phyloP scores from a whole-genome alignment of 768 basidiomycete species.

The Lactarius sp. region DNA sequence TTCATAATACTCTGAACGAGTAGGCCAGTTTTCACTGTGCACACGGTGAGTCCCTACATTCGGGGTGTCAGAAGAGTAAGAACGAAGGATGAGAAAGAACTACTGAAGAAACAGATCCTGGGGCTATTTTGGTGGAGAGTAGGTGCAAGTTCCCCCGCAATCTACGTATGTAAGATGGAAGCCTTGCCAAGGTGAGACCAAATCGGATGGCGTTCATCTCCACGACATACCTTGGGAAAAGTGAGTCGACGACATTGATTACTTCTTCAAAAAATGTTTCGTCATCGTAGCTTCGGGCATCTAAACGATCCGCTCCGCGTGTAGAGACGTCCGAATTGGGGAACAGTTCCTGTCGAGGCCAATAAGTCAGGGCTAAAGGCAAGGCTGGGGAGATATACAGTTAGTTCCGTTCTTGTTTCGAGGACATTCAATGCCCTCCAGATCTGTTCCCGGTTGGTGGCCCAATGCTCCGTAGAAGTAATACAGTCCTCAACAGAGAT shows the following conservation, averaged over 20 bases:
- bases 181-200: conserved; percentile 1
- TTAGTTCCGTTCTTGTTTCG: conserved; percentile 7
- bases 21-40: conserved; percentile 1
- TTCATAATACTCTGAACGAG: background rate
- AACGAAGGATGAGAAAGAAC: background rate
- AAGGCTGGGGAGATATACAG: background rate
- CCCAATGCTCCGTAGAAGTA: conserved; percentile 11
- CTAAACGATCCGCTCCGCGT: conserved; percentile 1
- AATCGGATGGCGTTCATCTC: background rate
- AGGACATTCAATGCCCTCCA: conserved; percentile 3
- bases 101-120: conserved; percentile 1
- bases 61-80: background rate
- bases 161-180: conserved; percentile 3
- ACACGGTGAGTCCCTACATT: background rate
- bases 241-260: background rate
- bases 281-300: background rate
- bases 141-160: background rate
- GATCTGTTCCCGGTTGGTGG: conserved; percentile 15
- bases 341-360: background rate
- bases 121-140: conserved; percentile 3
- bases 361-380: background rate
- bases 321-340: background rate
- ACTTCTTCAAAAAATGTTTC: conserved; percentile 11
- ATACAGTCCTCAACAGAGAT: conserved; percentile 13
- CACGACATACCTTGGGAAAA: conserved; percentile 2